Conservation (phyloP, 2,329 filamentous ascomycete genomes). For the Aquanectria penicillioides region DNA sequence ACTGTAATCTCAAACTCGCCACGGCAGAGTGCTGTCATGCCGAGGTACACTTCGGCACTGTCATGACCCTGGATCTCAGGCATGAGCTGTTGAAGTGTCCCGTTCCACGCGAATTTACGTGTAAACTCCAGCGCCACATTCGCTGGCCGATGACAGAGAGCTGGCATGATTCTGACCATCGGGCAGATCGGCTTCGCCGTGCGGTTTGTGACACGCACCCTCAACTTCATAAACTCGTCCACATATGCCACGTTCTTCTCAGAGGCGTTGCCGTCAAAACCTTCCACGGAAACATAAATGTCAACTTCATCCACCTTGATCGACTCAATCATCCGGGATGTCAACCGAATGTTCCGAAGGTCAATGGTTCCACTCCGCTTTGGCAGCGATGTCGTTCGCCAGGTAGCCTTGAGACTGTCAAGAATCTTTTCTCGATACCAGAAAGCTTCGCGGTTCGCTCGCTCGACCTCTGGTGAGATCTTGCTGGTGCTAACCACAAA, state of each 20-base stretch:
- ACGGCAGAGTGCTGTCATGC: constrained; percentile 78
- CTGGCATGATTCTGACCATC: constrained; percentile 79
- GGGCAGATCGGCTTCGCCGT: constrained; percentile 74
- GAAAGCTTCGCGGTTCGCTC: constrained; percentile 82
- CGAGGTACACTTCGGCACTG: constrained; percentile 70
- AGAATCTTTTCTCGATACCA: constrained; percentile 91
- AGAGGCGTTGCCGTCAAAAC: constrained; percentile 35
- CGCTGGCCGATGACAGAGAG: constrained; percentile 76
- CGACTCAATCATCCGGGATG: constrained; percentile 82
- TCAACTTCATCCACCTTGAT: constrained; percentile 83
- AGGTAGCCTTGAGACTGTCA: constrained; percentile 74
- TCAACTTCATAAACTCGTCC: constrained; percentile 72
- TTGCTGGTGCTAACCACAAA: constrained; percentile 88
- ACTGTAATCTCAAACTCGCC: constrained; percentile 86
- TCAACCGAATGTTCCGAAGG: constrained; percentile 78
- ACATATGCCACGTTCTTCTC: constrained; percentile 45
- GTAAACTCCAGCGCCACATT: constrained; percentile 82
- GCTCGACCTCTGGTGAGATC: constrained; percentile 81
- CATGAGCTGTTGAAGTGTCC: constrained; percentile 80
- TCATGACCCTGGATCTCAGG: constrained; percentile 69
- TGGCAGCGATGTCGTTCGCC: constrained; percentile 67
- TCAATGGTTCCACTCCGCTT: constrained; percentile 75
- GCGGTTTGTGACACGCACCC: constrained; percentile 79
- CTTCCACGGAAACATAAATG: constrained; percentile 68
- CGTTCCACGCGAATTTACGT: constrained; percentile 86